These are phyloP conservation scores for Vitis vinifera DNA, from an alignment of 164 flowering plant species.

Conservation along the genomic window DNA sequence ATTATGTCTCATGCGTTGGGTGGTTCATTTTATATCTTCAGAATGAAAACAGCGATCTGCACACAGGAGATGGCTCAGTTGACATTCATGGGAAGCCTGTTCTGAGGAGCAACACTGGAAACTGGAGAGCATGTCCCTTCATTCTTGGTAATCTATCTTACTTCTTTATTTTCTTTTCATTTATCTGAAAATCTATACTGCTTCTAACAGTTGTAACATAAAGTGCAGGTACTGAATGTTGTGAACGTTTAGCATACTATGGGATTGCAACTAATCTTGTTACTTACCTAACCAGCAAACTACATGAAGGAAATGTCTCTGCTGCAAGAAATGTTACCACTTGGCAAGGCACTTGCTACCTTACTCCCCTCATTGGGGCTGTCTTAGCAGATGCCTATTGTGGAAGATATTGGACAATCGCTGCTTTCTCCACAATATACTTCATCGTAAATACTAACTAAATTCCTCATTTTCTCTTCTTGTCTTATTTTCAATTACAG, in stretches of 20 bases:
- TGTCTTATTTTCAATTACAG: neutral
- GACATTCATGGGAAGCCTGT: conserved; percentile 75
- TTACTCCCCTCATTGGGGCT: conserved; percentile 88
- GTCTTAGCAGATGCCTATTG: conserved; percentile 86
- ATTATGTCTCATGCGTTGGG: neutral
- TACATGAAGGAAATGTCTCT: conserved; percentile 76
- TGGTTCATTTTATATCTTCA: conserved; percentile 17
- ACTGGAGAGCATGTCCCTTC: conserved; percentile 92
- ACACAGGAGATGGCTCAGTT: conserved; percentile 89
- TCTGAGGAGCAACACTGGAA: conserved; percentile 66
- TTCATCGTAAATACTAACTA: conserved; percentile 53
- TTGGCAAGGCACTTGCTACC: conserved; percentile 88
- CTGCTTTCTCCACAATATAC: conserved; percentile 73
- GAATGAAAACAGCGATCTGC: conserved; percentile 37
- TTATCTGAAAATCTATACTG: neutral
- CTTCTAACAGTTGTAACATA: conserved; percentile 6
- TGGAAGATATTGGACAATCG: conserved; percentile 96
- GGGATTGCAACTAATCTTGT: conserved; percentile 89
- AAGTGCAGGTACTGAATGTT: conserved; percentile 79
- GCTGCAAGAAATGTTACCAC: conserved; percentile 90
- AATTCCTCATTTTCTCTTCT: neutral
- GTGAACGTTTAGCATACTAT: conserved; percentile 89
- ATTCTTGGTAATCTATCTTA: conserved; percentile 51
- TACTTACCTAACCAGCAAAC: conserved; percentile 64
- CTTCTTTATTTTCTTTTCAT: conserved; percentile 1